Evolutionary conservation across 306 rosid genomes (phyloP).

Genomic region (Medicago arabica): DNA sequence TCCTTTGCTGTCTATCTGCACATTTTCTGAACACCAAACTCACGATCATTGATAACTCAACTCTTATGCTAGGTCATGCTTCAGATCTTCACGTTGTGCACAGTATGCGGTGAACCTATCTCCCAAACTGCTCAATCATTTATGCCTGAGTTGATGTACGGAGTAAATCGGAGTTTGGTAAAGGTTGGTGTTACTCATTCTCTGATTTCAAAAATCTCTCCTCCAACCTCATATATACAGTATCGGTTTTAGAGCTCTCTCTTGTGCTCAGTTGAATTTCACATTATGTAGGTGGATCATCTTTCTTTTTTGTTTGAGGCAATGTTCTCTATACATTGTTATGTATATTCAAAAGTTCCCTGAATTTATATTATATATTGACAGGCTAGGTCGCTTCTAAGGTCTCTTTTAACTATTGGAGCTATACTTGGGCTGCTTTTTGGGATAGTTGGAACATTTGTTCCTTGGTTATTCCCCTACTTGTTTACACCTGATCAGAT

Average conservation of each 20-base stretch:
- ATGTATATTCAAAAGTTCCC: constrained; percentile 9
- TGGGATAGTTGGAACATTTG: constrained; percentile 35
- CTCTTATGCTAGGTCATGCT: constrained; percentile 49
- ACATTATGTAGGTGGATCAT: not conserved
- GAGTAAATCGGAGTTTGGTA: constrained; percentile 40
- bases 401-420: constrained; percentile 40
- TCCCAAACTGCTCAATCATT: constrained; percentile 47
- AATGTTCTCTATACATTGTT: not conserved
- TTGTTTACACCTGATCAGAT: constrained; percentile 71
- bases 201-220: constrained; percentile 17
- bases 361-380: constrained; percentile 30
- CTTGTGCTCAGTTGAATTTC: not conserved
- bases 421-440: constrained; percentile 36
- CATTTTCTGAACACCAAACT: constrained; percentile 16
- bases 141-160: constrained; percentile 49
- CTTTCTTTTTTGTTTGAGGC: constrained; percentile 24
- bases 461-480: constrained; percentile 67
- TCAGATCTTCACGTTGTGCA: constrained; percentile 44
- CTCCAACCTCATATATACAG: not conserved
- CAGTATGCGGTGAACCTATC: constrained; percentile 49
- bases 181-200: constrained; percentile 48
- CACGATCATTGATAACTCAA: constrained; percentile 26
- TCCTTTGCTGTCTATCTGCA: constrained; percentile 30
- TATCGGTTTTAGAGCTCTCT: not conserved
- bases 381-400: constrained; percentile 39